Conservation (phyloP, 345 rosid genomes). For the Brassica carinata region DNA sequence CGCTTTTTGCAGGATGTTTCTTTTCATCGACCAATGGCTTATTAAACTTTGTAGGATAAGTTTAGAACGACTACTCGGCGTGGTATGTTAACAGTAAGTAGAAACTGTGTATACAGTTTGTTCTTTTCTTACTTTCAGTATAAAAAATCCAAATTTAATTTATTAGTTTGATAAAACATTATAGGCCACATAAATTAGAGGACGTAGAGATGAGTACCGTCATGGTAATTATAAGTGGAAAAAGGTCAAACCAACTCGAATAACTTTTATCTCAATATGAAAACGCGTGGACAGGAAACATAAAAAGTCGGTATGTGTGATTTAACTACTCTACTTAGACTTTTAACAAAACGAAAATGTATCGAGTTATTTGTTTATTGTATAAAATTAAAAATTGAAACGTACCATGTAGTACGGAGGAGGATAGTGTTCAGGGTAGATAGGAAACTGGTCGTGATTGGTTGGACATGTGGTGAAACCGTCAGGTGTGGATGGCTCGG, state of each 20-base stretch:
- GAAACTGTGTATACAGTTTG: background rate
- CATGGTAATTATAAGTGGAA: slow-evolving; percentile 9
- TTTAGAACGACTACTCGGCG: slow-evolving; percentile 24
- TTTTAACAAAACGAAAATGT: background rate
- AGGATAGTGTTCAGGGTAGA: slow-evolving; percentile 37
- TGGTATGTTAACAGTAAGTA: slow-evolving; percentile 27
- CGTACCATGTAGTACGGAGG: slow-evolving; percentile 56
- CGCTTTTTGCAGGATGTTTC: background rate
- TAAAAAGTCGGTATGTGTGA: slow-evolving; percentile 20
- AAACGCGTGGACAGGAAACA: slow-evolving; percentile 14
- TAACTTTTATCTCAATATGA: background rate
- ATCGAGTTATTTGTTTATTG: background rate
- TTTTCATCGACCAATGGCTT: background rate
- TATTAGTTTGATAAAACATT: background rate
- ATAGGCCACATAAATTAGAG: background rate
- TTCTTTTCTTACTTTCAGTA: background rate
- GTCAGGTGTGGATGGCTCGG: slow-evolving; percentile 67
- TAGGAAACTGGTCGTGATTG: slow-evolving; percentile 39
- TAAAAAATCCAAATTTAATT: background rate
- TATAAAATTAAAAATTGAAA: background rate
- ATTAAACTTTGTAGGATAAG: background rate
- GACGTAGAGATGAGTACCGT: background rate
- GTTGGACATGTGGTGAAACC: slow-evolving; percentile 48
- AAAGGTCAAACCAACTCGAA: slow-evolving; percentile 27
- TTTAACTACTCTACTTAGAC: slow-evolving; percentile 8